A percentile compares a stretch with the other conserved stretches of the same genome.
These are phyloP conservation scores for Talaromyces amestolkiae DNA, from an alignment of 2,329 filamentous ascomycete genomes.

Conservation along the genomic window DNA sequence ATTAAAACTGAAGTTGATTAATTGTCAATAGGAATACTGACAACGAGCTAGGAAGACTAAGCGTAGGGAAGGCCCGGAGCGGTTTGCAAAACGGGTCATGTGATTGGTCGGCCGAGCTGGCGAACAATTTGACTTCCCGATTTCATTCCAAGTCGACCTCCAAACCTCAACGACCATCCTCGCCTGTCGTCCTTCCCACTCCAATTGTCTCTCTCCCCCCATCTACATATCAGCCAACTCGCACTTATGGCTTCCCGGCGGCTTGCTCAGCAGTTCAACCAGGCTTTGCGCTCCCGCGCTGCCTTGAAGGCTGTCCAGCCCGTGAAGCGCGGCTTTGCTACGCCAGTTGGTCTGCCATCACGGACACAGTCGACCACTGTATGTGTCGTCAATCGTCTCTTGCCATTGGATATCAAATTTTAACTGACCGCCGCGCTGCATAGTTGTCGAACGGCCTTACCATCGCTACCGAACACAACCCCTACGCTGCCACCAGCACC, in stretches of 20 bases:
- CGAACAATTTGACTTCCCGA: slow-evolving; percentile 49
- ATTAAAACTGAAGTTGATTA: not conserved
- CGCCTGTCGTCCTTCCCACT: slow-evolving; percentile 48
- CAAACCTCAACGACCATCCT: slow-evolving; percentile 30
- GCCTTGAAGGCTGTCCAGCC: slow-evolving; percentile 75
- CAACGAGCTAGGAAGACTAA: not conserved
- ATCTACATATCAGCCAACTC: slow-evolving; percentile 34
- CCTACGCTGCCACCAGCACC: slow-evolving; percentile 96
- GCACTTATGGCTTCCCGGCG: slow-evolving; percentile 86
- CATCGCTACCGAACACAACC: slow-evolving; percentile 97
- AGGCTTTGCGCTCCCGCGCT: slow-evolving; percentile 83
- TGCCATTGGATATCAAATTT: not conserved
- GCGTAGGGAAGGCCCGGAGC: slow-evolving; percentile 19
- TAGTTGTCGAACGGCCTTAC: slow-evolving; percentile 45
- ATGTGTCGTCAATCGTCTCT: slow-evolving; percentile 34
- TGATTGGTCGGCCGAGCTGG: slow-evolving; percentile 42
- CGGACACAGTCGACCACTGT: slow-evolving; percentile 96
- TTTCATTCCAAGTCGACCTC: slow-evolving; percentile 37
- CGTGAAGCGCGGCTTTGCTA: slow-evolving; percentile 83
- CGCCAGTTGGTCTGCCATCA: slow-evolving; percentile 68
- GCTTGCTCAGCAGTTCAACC: slow-evolving; percentile 91
- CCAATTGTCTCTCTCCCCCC: slow-evolving; percentile 43
- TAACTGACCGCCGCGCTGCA: slow-evolving; percentile 5
- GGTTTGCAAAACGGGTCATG: slow-evolving; percentile 44
- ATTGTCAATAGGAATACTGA: too few species aligned